phyloP scores from a whole-genome alignment of 78 protist species.

The Monosiga brevicollis region DNA sequence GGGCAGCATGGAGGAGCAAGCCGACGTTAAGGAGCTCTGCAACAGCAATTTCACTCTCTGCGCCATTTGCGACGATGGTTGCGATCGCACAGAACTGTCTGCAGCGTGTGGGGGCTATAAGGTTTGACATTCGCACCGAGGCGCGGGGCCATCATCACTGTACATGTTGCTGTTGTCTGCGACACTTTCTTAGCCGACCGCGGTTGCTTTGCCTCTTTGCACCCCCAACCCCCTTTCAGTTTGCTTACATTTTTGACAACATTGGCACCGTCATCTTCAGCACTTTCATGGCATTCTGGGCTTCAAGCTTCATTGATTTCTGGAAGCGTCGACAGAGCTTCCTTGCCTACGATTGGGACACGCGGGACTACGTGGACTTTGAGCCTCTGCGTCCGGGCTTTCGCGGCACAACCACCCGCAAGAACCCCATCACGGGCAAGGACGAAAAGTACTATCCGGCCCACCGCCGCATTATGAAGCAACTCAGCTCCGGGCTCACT shows the following conservation, averaged over 20 bases:
- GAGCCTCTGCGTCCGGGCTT: not conserved
- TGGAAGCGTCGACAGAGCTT: conserved; percentile 28
- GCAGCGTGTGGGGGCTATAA: not conserved
- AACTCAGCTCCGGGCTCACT: not conserved
- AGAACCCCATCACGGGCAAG: not conserved
- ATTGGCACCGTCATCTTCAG: not conserved
- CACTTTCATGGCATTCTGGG: conserved; percentile 6
- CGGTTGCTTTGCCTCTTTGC: no score
- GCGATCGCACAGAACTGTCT: not conserved
- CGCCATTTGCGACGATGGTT: not conserved
- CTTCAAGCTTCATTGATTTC: conserved; percentile 16
- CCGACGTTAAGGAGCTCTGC: not conserved
- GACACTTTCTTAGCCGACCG: no score
- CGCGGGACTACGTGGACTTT: not conserved
- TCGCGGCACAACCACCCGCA: not conserved
- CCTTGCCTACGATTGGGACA: not conserved
- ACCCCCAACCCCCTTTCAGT: no score
- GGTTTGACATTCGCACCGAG: no score
- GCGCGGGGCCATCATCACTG: no score
- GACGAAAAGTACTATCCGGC: not conserved
- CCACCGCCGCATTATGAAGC: not conserved
- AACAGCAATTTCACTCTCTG: not conserved
- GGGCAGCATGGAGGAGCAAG: not conserved
- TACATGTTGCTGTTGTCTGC: no score
- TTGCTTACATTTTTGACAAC: not conserved